Conservation (phyloP, 352 stramenopile species). For the Aphanomyces astaci region DNA sequence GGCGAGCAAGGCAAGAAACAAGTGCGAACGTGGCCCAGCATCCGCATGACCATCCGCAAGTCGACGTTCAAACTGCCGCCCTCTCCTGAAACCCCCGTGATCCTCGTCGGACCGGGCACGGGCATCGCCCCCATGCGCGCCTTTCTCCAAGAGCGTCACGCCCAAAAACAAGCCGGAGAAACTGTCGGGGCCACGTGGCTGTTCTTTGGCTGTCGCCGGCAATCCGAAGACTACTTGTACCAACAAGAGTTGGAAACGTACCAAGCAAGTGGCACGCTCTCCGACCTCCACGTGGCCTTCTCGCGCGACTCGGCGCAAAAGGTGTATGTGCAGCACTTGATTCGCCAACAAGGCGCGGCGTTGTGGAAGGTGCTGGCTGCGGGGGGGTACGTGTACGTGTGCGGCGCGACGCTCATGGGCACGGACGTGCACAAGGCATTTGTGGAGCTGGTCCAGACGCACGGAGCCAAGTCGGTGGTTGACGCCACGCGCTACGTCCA, state of each 20-base stretch:
- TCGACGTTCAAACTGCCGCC: slow-evolving; percentile 94
- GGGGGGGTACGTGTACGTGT: slow-evolving; percentile 95
- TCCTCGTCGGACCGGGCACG: slow-evolving; percentile 94
- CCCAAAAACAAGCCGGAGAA: slow-evolving; percentile 51
- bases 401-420: slow-evolving; percentile 93
- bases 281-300: slow-evolving; percentile 91
- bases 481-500: slow-evolving; percentile 83
- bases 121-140: slow-evolving; percentile 98
- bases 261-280: slow-evolving; percentile 76
- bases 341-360: slow-evolving; percentile 61
- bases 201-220: slow-evolving; percentile 87
- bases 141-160: slow-evolving; percentile 91
- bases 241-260: slow-evolving; percentile 87
- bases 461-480: slow-evolving; percentile 39
- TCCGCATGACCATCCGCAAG: slow-evolving; percentile 89
- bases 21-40: slow-evolving; percentile 49
- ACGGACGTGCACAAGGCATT: slow-evolving; percentile 93
- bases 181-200: slow-evolving; percentile 84
- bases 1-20: slow-evolving; percentile 65
- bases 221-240: slow-evolving; percentile 87
- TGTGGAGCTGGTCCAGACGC: slow-evolving; percentile 67
- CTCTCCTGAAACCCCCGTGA: slow-evolving; percentile 85
- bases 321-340: slow-evolving; percentile 97
- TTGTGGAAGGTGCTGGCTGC: slow-evolving; percentile 57
- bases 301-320: slow-evolving; percentile 90